Percentiles rank a stretch among this genome's conserved stretches.
These are phyloP conservation scores for Cystobasidium onofrii DNA, from an alignment of 768 basidiomycete genomes.

Conservation along the genomic window DNA sequence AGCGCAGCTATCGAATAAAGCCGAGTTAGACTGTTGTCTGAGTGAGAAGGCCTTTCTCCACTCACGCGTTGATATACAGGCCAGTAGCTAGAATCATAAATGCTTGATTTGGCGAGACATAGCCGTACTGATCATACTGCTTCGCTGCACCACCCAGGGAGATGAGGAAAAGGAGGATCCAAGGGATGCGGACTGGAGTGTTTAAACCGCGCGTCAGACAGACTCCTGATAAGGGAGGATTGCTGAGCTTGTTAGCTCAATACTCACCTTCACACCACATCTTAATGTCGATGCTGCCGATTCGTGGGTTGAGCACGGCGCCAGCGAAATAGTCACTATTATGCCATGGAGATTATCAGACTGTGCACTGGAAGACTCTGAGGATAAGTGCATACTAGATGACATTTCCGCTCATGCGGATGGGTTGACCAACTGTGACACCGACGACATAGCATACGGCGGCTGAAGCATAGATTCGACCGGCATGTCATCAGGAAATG, in stretches of 20 bases:
- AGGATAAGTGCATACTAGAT: conserved; percentile 52
- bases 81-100: conserved; percentile 94
- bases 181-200: conserved; percentile 62
- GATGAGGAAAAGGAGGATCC: conserved; percentile 91
- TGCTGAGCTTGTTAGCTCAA: no score
- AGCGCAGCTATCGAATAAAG: conserved; percentile 29
- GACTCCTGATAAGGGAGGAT: not conserved
- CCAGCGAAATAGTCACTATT: conserved; percentile 65
- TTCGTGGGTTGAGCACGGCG: conserved; percentile 81
- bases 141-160: conserved; percentile 87
- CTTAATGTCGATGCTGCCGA: conserved; percentile 86
- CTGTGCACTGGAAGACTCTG: no score
- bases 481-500: not conserved
- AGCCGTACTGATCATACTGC: conserved; percentile 85
- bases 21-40: conserved; percentile 23
- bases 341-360: not conserved
- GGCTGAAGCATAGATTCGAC: conserved; percentile 52
- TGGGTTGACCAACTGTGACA: conserved; percentile 65
- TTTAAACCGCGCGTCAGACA: conserved; percentile 43
- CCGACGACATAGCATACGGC: conserved; percentile 67
- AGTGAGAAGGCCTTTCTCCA: not conserved
- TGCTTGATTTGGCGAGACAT: conserved; percentile 89
- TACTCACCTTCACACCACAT: conserved; percentile 79
- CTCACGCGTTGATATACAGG: conserved; percentile 92
- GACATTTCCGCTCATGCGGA: conserved; percentile 90